Evolutionary conservation across 1,284 basidiomycete species (phyloP), one percentile per base, ranked within the genome.

Genomic region (Tilletia caries): DNA sequence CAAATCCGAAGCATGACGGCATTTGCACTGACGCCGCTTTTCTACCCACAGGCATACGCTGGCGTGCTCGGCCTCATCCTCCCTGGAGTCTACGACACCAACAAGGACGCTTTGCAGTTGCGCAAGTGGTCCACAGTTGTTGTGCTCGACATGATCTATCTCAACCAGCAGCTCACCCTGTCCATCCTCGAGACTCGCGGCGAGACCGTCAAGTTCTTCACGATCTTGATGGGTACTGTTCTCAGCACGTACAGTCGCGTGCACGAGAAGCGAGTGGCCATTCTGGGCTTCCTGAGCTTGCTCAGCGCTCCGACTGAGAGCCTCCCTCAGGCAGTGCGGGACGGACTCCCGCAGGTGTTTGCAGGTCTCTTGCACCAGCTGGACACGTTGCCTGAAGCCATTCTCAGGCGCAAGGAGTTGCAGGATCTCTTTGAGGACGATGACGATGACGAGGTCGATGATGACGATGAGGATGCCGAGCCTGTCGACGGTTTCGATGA

Each of bases 261-360:
- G 46, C 92, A 95, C 82, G 92, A 95, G 84, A 93, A 93, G 87
- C 93, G 92, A 83, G 86, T 95, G 69, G 89, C 88, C 72, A 88
- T 93, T 66, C 83, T 91, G 70, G 89, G 92, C 10, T 84, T 95
- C 71, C 72, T 81, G 37, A 74, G 73, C 54, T 60, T 82, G 27
- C 75, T 82, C 2, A 71, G 74, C 20, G 69, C 81, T 32, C 70
- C 71, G 27, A 72, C 76, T 0, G 64, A 72, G 1, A 48, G 67
- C 25, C 67, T 81, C n/a, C 80, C 81, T 0, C 68, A 71, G 1
- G 58, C 73, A 12, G 66, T 81, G 12, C 72, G 74, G 64, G 58
- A 48, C n/a, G 75, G 79, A 58, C 70, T 77, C 13, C 65, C 77
- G 0, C 75, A 79, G 25, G 71, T 81, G 68, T 70, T 82, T 2